phyloP scores from a whole-genome alignment of 208 protist species.

The Crithidia brevicula region DNA sequence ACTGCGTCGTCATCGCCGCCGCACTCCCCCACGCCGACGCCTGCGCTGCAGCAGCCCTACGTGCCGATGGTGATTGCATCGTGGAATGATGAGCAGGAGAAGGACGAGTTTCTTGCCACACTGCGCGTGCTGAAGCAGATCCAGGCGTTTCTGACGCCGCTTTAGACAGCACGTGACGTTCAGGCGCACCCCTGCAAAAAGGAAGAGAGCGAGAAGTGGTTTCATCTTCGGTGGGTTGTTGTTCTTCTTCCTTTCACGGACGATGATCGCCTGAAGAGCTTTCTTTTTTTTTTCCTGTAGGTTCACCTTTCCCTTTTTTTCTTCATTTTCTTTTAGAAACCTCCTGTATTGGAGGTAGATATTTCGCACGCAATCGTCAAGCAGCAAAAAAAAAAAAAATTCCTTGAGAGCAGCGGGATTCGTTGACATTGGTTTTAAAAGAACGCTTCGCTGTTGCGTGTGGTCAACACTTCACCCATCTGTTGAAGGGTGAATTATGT shows the following conservation, averaged over 20 bases:
- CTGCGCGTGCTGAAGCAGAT: slow-evolving; percentile 45
- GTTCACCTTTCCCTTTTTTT: not conserved
- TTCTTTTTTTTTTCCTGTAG: slow-evolving; percentile 2
- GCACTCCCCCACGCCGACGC: not conserved
- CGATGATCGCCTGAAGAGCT: too few relatives aligned
- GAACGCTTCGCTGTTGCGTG: too few relatives aligned
- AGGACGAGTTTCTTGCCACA: slow-evolving; percentile 66
- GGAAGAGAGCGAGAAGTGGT: too few relatives aligned
- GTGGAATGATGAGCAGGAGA: slow-evolving; percentile 64
- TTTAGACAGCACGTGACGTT: too few relatives aligned
- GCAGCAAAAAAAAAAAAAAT: too few relatives aligned
- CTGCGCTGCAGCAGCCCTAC: slow-evolving; percentile 27
- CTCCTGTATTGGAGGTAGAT: not conserved
- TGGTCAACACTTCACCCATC: too few relatives aligned
- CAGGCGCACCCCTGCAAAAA: too few relatives aligned
- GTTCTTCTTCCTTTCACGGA: not conserved
- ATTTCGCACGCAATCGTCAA: too few relatives aligned
- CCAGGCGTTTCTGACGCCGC: slow-evolving; percentile 24
- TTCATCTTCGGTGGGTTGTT: too few relatives aligned
- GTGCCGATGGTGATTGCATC: slow-evolving; percentile 72
- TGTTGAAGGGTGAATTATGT: too few relatives aligned
- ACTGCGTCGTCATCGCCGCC: not conserved
- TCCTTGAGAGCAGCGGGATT: too few relatives aligned
- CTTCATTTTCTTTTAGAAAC: slow-evolving; percentile 7
- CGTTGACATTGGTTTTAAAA: too few relatives aligned